Percentiles rank a stretch among this genome's conserved stretches.
phyloP scores from a whole-genome alignment of 2,329 filamentous ascomycete genomes.

The Ophiostoma populinum region DNA sequence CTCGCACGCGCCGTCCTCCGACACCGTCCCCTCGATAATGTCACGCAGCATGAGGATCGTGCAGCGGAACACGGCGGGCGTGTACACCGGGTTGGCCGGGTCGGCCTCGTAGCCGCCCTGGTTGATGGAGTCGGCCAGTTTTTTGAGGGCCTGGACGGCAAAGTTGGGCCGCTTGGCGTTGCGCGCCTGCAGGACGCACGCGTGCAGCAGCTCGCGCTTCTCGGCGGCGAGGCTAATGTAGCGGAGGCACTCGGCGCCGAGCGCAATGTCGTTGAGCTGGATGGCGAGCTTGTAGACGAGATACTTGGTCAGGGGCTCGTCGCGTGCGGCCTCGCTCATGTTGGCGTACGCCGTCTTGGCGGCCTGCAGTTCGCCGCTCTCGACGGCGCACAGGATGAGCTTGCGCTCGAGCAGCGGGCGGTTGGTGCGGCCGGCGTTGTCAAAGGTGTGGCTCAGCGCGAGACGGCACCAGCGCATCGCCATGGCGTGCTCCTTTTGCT shows the following conservation, averaged over 20 bases:
- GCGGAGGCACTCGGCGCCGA: conserved; percentile 47
- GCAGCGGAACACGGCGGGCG: conserved; percentile 48
- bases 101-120: conserved; percentile 17
- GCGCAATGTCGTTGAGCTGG: conserved; percentile 34
- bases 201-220: conserved; percentile 52
- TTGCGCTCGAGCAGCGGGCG: conserved; percentile 54
- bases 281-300: conserved; percentile 60
- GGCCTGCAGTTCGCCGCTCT: conserved; percentile 32
- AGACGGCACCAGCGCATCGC: conserved; percentile 56
- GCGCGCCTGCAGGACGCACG: conserved; percentile 65
- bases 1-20: neutral
- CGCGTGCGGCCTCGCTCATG: conserved; percentile 40
- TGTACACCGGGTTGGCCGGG: conserved; percentile 27
- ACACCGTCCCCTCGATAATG: conserved; percentile 20
- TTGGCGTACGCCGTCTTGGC: conserved; percentile 37
- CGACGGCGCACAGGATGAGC: conserved; percentile 51
- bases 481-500: conserved; percentile 30
- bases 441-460: conserved; percentile 50
- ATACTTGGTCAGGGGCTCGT: conserved; percentile 51
- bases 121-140: conserved; percentile 39
- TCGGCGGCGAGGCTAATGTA: conserved; percentile 35
- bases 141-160: conserved; percentile 39
- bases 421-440: conserved; percentile 46
- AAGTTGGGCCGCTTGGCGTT: conserved; percentile 42
- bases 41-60: conserved; percentile 32